Base-by-base conservation (phyloP, 2,329 filamentous ascomycete genomes). In the Aspergillus calidoustus region DNA sequence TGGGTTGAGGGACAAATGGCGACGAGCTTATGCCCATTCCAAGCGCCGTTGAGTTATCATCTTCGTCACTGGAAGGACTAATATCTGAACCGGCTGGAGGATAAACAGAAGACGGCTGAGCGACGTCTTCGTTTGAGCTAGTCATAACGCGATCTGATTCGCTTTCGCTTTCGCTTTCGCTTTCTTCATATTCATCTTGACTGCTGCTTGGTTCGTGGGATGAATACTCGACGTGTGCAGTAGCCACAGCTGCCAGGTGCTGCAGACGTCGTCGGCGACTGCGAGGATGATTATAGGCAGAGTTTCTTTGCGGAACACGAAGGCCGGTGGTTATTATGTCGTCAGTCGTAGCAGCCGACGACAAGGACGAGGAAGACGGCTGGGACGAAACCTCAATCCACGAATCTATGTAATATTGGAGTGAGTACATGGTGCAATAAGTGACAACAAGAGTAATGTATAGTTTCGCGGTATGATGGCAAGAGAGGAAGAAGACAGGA, bases 321-420 rank as follows among this genome's bases (percentile, higher is more conserved):
- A 97, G 84, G 28, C 93, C 93, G 5, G 92, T 95, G 2, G 92
- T 96, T 66, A 97, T 90, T 68, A 97, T 94, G 72, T 97, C 93
- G 67, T 97, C 93, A 65, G 86, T 77, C 57, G 77, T 77, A 73
- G 90, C 88, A 57, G 88, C 79, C 22, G 86, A 97, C 22, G 93
- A 97, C 13, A 97, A 82, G 15, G 93, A 97, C 2, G 94, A 97
- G 2, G 94, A 96, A 0, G 94, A 97, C 7, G 94, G 93, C 70
- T 95, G 92, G 4, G 94, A 97, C 51, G 91, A 87, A 63, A 99
- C 88, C 76, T 99, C 94, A 69, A 98, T 88, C 95, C 95, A 99
- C 8, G 95, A 97, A 81, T 98, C 95, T 93, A 82, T 68, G 60
- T 79, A 80, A 70, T 78, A 77, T 50, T 71, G 75, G 34, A 78